Evolutionary conservation across 768 basidiomycete species (phyloP).

Genomic region (Cystofilobasidium bisporidii): DNA sequence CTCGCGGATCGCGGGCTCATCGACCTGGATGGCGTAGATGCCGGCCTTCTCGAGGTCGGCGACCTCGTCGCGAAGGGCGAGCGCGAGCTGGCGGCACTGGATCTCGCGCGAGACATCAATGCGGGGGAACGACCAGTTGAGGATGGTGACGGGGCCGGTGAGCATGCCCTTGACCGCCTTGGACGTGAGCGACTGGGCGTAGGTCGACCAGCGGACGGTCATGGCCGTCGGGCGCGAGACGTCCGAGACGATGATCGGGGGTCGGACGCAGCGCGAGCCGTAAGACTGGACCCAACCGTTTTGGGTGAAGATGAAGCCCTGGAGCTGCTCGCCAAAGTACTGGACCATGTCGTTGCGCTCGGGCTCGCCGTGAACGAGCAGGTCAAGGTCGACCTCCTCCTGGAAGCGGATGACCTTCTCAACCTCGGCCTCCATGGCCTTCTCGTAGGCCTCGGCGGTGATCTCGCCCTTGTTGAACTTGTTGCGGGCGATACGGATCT

Average conservation of each 20-base stretch:
- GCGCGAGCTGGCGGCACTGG: conserved; percentile 95
- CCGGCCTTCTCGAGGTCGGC: conserved; percentile 85
- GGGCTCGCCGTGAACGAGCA: conserved; percentile 96
- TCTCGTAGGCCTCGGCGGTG: conserved; percentile 75
- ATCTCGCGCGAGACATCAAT: conserved; percentile 91
- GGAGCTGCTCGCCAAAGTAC: conserved; percentile 94
- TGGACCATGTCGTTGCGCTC: conserved; percentile 99
- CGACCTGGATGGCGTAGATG: conserved; percentile 96
- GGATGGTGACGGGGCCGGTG: conserved; percentile 54
- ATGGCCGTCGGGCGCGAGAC: conserved; percentile 85
- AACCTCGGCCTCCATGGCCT: conserved; percentile 98
- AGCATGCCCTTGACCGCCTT: conserved; percentile 73
- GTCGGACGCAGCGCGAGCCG: conserved; percentile 70
- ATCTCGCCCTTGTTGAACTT: conserved; percentile 88
- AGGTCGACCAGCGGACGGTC: conserved; percentile 93
- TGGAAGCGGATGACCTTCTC: conserved; percentile 90
- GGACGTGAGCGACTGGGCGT: conserved; percentile 85
- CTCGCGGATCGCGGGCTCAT: conserved; percentile 99
- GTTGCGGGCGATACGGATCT: conserved; percentile 93
- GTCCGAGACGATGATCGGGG: conserved; percentile 59
- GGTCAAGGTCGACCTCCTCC: conserved; percentile 88
- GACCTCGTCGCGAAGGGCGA: conserved; percentile 97
- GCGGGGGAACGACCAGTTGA: conserved; percentile 99
- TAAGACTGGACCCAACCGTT: conserved; percentile 99
- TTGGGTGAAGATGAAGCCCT: conserved; percentile 95